Conservation (phyloP, 495 filamentous ascomycete genomes). For the Penicillium canescens region DNA sequence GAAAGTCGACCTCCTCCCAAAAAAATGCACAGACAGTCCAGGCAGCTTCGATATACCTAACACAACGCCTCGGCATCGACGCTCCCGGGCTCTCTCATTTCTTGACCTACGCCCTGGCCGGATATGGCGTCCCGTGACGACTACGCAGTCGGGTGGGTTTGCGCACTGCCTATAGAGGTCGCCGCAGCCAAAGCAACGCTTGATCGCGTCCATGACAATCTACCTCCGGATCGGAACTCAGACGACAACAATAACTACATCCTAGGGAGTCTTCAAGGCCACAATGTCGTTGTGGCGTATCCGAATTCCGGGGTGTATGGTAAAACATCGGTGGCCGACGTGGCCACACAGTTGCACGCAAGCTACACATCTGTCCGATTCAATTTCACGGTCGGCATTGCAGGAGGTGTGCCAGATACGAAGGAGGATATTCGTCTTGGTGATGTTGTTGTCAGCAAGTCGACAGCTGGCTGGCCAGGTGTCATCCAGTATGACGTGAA, state of each 20-base stretch:
- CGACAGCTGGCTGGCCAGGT: constrained; percentile 15
- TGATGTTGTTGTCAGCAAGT: constrained; percentile 33
- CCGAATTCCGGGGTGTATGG: constrained; percentile 21
- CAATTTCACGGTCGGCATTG: constrained; percentile 45
- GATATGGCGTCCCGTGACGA: constrained; percentile 24
- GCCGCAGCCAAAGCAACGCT: constrained; percentile 31
- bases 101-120: constrained; percentile 3
- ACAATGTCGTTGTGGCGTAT: constrained; percentile 42
- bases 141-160: constrained; percentile 34
- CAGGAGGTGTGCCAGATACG: constrained; percentile 34
- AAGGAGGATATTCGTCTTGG: constrained; percentile 35
- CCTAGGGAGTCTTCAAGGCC: constrained; percentile 29
- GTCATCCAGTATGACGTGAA: constrained; percentile 28
- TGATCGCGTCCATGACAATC: constrained; percentile 28
- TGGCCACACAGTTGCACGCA: constrained; percentile 30
- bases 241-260: constrained; percentile 23
- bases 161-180: constrained; percentile 27
- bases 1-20: too few relatives aligned
- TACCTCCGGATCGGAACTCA: constrained; percentile 14
- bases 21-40: too few relatives aligned
- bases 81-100: constrained; percentile 11
- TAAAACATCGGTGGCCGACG: constrained; percentile 28
- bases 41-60: not conserved
- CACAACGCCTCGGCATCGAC: constrained; percentile 6
- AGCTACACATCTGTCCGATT: constrained; percentile 35